Conservation (phyloP, 352 stramenopile genomes). For the Phytophthora chlamydospora region DNA sequence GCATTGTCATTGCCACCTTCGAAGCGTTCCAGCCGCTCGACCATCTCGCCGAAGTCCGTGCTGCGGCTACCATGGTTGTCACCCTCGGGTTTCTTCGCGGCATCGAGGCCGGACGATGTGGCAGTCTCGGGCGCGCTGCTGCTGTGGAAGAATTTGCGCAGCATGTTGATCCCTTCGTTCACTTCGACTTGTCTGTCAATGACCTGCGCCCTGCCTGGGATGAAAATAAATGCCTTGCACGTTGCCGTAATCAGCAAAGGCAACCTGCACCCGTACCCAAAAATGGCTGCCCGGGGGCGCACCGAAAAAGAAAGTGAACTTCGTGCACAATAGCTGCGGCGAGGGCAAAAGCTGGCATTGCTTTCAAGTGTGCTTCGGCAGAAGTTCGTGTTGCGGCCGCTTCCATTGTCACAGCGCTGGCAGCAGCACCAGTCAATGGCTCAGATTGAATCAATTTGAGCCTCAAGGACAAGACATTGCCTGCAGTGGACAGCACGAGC, state of each 20-base stretch:
- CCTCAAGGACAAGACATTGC: too few species aligned
- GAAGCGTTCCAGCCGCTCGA: slow-evolving; percentile 43
- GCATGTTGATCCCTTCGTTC: slow-evolving; percentile 33
- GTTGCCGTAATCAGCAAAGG: slow-evolving; percentile 17
- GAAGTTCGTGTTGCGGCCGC: too few species aligned
- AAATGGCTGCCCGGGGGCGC: slow-evolving; percentile 13
- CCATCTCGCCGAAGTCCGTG: slow-evolving; percentile 35
- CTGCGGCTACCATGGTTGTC: slow-evolving; percentile 6
- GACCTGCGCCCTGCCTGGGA: slow-evolving; percentile 5
- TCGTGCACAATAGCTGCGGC: neutral
- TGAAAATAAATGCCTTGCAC: slow-evolving; percentile 29
- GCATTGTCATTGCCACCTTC: slow-evolving; percentile 34
- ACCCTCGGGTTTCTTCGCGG: slow-evolving; percentile 8
- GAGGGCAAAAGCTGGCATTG: neutral
- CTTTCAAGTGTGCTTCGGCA: too few species aligned
- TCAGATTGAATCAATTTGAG: too few species aligned
- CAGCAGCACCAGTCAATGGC: too few species aligned
- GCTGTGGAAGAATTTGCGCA: slow-evolving; percentile 63
- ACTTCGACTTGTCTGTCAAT: neutral
- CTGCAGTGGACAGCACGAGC: too few species aligned
- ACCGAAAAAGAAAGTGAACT: neutral
- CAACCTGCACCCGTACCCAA: slow-evolving; percentile 8
- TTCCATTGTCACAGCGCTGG: too few species aligned
- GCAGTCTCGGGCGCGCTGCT: slow-evolving; percentile 22
- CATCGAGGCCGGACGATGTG: slow-evolving; percentile 9